These are phyloP conservation scores for Fusarium sterilihyphosum DNA, from an alignment of 2,329 filamentous ascomycete genomes.

Conservation along the genomic window DNA sequence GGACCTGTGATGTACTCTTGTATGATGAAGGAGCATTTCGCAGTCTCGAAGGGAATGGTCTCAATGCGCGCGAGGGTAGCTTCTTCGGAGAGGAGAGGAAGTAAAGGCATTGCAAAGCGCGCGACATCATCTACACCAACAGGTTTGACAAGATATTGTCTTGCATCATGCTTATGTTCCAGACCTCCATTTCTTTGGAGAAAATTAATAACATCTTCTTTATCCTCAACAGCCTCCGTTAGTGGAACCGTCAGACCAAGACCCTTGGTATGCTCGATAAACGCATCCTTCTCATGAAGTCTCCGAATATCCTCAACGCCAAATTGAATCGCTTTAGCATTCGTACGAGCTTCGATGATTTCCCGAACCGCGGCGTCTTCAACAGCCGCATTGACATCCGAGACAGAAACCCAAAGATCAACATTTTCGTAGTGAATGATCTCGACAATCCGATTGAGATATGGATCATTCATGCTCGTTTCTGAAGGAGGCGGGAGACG, in stretches of 20 bases:
- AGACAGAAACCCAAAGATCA: constrained; percentile 79
- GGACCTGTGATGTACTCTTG: constrained; percentile 71
- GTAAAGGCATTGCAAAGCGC: constrained; percentile 69
- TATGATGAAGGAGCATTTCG: constrained; percentile 55
- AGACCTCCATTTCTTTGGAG: constrained; percentile 51
- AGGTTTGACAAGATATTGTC: constrained; percentile 72
- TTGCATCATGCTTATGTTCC: constrained; percentile 41
- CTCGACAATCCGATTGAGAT: constrained; percentile 65
- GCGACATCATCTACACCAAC: constrained; percentile 69
- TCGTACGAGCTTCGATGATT: constrained; percentile 64
- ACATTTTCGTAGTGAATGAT: constrained; percentile 69
- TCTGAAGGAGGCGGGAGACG: constrained; percentile 46
- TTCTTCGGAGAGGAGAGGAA: constrained; percentile 64
- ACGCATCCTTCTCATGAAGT: constrained; percentile 73
- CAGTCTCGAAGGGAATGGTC: constrained; percentile 54
- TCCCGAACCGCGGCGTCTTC: constrained; percentile 75
- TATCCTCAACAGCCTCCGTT: constrained; percentile 62
- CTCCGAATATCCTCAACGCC: constrained; percentile 63
- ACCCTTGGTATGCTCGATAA: constrained; percentile 66
- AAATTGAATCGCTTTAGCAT: constrained; percentile 72
- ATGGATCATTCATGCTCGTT: constrained; percentile 52
- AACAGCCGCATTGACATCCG: constrained; percentile 71
- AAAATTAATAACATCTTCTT: constrained; percentile 62
- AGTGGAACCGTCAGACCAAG: constrained; percentile 65
- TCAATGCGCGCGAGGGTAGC: constrained; percentile 67